These are phyloP conservation scores for Schizopora paradoxa DNA, from an alignment of 1,284 basidiomycete species.

Conservation along the genomic window DNA sequence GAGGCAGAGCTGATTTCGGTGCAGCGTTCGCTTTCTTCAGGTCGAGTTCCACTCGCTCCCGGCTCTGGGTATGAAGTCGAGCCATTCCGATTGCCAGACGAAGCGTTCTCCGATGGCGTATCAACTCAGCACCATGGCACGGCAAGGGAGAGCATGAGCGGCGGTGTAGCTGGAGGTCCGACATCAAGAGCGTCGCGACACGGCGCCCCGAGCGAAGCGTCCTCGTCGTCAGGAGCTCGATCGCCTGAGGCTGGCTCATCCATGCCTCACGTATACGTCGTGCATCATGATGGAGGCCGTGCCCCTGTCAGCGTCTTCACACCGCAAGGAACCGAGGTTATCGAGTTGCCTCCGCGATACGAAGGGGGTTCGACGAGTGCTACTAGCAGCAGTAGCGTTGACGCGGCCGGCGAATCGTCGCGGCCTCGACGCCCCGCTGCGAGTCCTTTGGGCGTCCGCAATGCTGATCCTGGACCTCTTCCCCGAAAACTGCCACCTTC, in stretches of 20 bases:
- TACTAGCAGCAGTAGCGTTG: no score
- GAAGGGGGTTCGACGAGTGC: no score
- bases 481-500: no score
- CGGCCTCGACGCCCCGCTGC: no score
- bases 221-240: slow-evolving; percentile 1
- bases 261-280: slow-evolving; percentile 44
- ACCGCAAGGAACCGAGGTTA: slow-evolving; percentile 46
- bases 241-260: slow-evolving; percentile 12
- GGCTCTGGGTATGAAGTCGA: slow-evolving; percentile 38
- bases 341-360: slow-evolving; percentile 54
- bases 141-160: slow-evolving; percentile 7
- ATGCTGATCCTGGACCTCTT: no score
- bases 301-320: slow-evolving; percentile 55
- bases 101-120: slow-evolving; percentile 8
- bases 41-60: slow-evolving; percentile 4
- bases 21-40: slow-evolving; percentile 1
- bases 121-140: neutral
- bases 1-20: no score
- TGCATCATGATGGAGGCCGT: slow-evolving; percentile 51
- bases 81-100: slow-evolving; percentile 38
- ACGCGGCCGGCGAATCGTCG: no score
- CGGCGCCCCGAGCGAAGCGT: slow-evolving; percentile 1
- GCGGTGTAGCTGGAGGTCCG: slow-evolving; percentile 2
- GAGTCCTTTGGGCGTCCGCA: no score
- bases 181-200: slow-evolving; percentile 1